These are phyloP conservation scores for Didymella glomerata DNA, from an alignment of 2,329 filamentous ascomycete genomes.

Conservation along the genomic window DNA sequence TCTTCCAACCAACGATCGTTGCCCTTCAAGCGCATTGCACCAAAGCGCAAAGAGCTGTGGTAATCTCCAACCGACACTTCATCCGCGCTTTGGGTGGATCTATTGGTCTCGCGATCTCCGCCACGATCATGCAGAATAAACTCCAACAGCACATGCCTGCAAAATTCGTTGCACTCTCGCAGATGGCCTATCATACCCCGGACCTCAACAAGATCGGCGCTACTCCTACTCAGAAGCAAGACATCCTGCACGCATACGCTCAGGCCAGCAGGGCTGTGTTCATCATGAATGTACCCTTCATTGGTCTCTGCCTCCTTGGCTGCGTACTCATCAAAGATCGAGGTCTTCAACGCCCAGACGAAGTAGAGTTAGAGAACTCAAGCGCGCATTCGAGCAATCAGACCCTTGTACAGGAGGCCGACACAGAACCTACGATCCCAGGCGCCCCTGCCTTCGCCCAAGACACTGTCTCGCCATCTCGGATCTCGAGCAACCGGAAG, in stretches of 20 bases:
- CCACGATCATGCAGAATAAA: constrained; percentile 29
- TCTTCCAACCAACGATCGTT: constrained; percentile 63
- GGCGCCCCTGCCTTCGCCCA: neutral
- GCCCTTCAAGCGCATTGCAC: constrained; percentile 62
- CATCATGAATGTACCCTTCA: constrained; percentile 63
- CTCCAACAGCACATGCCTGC: constrained; percentile 26
- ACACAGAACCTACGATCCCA: neutral
- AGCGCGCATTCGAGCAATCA: neutral
- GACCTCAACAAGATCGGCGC: constrained; percentile 19
- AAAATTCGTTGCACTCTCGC: constrained; percentile 21
- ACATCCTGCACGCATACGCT: constrained; percentile 61
- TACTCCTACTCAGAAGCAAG: neutral
- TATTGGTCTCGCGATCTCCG: constrained; percentile 62
- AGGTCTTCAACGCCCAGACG: constrained; percentile 51
- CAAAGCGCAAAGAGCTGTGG: constrained; percentile 66
- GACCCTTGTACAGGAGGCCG: neutral
- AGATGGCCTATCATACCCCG: constrained; percentile 24
- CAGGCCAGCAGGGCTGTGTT: constrained; percentile 65
- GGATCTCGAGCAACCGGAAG: neutral
- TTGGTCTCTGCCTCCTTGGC: constrained; percentile 60
- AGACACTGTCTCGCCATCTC: neutral
- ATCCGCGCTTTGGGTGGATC: constrained; percentile 67
- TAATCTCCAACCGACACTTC: constrained; percentile 70
- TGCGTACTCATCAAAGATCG: constrained; percentile 60
- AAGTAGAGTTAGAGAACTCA: neutral